Conservation (phyloP, 192 early-diverging fungal genomes). For the Backusella psychrophila region DNA sequence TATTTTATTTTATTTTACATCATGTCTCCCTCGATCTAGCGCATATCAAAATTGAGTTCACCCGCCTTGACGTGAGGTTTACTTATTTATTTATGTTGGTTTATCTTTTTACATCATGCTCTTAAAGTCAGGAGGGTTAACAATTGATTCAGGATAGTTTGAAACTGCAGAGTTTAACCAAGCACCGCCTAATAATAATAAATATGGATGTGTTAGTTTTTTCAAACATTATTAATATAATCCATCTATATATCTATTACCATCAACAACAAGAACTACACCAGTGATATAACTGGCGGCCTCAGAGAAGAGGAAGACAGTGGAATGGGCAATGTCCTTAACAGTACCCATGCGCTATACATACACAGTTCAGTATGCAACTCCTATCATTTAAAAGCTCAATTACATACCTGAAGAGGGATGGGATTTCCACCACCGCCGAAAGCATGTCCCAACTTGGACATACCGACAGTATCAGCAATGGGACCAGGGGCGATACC, state of each 20-base stretch:
- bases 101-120: background rate
- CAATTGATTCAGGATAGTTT: background rate
- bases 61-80: too few relatives aligned
- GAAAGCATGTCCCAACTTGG: background rate
- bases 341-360: constrained; percentile 42
- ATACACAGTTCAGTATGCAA: background rate
- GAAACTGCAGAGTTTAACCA: background rate
- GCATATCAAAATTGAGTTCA: too few relatives aligned
- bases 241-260: background rate
- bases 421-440: background rate
- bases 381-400: too few relatives aligned
- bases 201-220: background rate
- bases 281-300: constrained; percentile 62
- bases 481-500: constrained; percentile 21
- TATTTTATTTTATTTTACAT: background rate
- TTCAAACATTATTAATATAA: background rate
- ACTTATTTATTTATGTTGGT: background rate
- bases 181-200: background rate
- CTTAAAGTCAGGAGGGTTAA: constrained; percentile 1
- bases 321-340: constrained; percentile 68
- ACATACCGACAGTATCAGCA: constrained; percentile 15
- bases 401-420: constrained; percentile 23
- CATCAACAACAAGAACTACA: constrained; percentile 38
- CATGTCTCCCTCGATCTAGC: too few relatives aligned
- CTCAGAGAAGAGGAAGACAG: constrained; percentile 64